Evolutionary conservation across 768 basidiomycete genomes (phyloP).

Genomic region (Mycena sanguinolenta): DNA sequence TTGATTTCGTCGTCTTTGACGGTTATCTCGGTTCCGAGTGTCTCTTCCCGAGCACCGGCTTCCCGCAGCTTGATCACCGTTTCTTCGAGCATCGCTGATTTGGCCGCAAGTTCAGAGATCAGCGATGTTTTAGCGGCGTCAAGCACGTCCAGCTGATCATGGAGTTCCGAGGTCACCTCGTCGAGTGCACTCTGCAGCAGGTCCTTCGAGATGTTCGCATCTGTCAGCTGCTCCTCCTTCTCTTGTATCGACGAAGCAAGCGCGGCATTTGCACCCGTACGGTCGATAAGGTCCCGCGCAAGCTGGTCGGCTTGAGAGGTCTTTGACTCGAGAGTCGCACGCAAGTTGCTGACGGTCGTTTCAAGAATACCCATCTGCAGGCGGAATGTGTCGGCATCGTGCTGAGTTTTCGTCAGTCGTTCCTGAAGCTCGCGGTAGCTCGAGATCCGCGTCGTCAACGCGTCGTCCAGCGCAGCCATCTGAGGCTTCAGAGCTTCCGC

Average conservation of each 20-base stretch:
- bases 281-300: conserved; percentile 3
- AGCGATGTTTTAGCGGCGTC: conserved; percentile 31
- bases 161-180: conserved; percentile 19
- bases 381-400: conserved; percentile 7
- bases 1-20: conserved; percentile 13
- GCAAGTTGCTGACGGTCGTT: background rate
- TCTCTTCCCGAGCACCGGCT: background rate
- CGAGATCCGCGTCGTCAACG: conserved; percentile 20
- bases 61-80: conserved; percentile 26
- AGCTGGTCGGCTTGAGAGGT: conserved; percentile 13
- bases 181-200: conserved; percentile 23
- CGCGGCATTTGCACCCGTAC: conserved; percentile 1
- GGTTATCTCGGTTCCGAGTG: conserved; percentile 8
- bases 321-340: conserved; percentile 12
- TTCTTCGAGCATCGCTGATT: conserved; percentile 28
- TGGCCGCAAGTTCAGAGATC: conserved; percentile 26
- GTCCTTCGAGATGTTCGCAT: background rate
- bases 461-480: conserved; percentile 24
- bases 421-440: conserved; percentile 16
- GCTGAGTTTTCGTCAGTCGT: conserved; percentile 1
- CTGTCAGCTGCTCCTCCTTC: conserved; percentile 35
- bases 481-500: conserved; percentile 26
- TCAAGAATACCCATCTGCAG: conserved; percentile 19
- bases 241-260: conserved; percentile 22
- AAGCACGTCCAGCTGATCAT: conserved; percentile 26